Evolutionary conservation across 2,329 filamentous ascomycete genomes (phyloP).

Genomic region (Bipolaris cookei): DNA sequence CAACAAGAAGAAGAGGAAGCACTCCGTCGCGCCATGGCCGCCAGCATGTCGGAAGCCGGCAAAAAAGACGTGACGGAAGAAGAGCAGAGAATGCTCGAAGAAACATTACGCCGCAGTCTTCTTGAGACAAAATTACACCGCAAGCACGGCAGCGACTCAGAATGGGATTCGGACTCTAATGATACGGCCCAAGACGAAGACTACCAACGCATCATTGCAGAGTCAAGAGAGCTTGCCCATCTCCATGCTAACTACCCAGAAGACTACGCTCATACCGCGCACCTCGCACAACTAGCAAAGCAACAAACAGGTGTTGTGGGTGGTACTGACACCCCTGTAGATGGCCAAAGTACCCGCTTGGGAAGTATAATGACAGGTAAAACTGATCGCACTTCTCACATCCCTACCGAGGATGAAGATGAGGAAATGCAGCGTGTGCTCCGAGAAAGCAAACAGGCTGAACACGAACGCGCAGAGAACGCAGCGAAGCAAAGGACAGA

Average conservation of each 20-base stretch:
- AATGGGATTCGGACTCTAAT: slow-evolving; percentile 38
- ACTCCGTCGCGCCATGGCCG: slow-evolving; percentile 58
- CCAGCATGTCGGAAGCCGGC: slow-evolving; percentile 56
- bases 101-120: slow-evolving; percentile 54
- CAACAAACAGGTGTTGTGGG: slow-evolving; percentile 19
- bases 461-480: slow-evolving; percentile 51
- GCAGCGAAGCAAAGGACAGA: slow-evolving; percentile 59
- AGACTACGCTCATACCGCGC: slow-evolving; percentile 21
- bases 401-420: slow-evolving; percentile 27
- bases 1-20: slow-evolving; percentile 55
- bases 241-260: slow-evolving; percentile 30
- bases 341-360: not conserved
- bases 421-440: slow-evolving; percentile 37
- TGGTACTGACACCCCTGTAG: slow-evolving; percentile 1
- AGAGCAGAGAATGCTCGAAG: slow-evolving; percentile 52
- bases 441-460: slow-evolving; percentile 35
- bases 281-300: not conserved
- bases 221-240: slow-evolving; percentile 40
- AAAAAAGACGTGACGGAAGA: slow-evolving; percentile 41
- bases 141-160: slow-evolving; percentile 29
- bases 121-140: slow-evolving; percentile 46
- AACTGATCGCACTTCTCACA: not conserved
- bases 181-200: slow-evolving; percentile 48
- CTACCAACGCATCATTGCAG: slow-evolving; percentile 45
- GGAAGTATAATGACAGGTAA: not conserved